These are phyloP conservation scores for Acer saccharum DNA, from an alignment of 345 rosid genomes.

Conservation along the genomic window DNA sequence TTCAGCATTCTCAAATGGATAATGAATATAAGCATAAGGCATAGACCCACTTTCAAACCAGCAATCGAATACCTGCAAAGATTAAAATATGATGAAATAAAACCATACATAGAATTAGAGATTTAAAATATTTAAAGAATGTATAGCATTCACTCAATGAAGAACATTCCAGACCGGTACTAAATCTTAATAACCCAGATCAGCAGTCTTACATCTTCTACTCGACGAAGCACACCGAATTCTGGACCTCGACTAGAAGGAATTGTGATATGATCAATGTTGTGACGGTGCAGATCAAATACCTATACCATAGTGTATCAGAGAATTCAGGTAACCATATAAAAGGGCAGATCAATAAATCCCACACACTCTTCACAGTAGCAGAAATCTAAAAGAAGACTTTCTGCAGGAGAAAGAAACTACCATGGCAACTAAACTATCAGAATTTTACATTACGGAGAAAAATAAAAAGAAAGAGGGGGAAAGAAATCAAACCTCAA, in stretches of 20 bases:
- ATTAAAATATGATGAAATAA: neutral
- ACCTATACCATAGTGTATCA: constrained; percentile 48
- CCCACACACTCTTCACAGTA: neutral
- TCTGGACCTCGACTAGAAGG: constrained; percentile 79
- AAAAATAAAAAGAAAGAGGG: neutral
- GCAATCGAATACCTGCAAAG: constrained; percentile 93
- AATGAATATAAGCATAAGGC: constrained; percentile 99
- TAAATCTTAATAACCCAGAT: constrained; percentile 7
- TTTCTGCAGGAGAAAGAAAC: neutral
- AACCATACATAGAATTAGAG: constrained; percentile 3
- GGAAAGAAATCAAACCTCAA: constrained; percentile 52
- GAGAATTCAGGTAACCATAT: neutral
- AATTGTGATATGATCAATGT: constrained; percentile 88
- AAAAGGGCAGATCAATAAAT: neutral
- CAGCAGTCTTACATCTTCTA: constrained; percentile 73
- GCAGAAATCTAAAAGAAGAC: neutral
- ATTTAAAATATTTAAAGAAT: neutral
- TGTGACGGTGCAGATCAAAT: constrained; percentile 90
- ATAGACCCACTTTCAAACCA: constrained; percentile 99
- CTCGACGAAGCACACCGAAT: constrained; percentile 84
- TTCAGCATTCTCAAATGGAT: constrained; percentile 94
- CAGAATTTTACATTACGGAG: neutral
- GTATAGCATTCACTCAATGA: neutral
- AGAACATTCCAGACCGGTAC: neutral
- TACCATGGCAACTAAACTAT: constrained; percentile 1